A percentile compares a stretch with the other conserved stretches of the same genome.
phyloP scores from a whole-genome alignment of 768 basidiomycete genomes.

The Sistotremastrum suecicum region DNA sequence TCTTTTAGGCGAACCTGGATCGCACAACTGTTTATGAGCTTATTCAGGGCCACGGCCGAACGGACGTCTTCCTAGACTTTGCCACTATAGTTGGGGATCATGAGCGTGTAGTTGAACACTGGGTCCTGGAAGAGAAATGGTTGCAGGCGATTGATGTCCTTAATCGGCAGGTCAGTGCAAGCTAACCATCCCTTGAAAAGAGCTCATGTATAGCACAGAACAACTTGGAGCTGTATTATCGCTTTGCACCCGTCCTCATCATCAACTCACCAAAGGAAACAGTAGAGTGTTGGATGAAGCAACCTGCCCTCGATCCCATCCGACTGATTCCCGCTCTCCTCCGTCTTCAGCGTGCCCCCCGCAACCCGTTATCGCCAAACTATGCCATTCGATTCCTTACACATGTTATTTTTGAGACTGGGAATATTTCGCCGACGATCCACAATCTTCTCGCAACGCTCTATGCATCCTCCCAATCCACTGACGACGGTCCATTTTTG shows the following conservation, averaged over 20 bases:
- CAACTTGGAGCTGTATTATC: conserved; percentile 84
- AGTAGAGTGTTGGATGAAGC: conserved; percentile 85
- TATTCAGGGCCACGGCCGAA: conserved; percentile 85
- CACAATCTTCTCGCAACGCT: conserved; percentile 92
- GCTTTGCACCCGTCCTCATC: conserved; percentile 80
- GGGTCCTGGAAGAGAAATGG: conserved; percentile 90
- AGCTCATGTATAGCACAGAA: conserved; percentile 29
- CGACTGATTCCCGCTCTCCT: conserved; percentile 83
- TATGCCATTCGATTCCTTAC: conserved; percentile 86
- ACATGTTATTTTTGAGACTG: conserved; percentile 68
- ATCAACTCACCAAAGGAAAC: conserved; percentile 78
- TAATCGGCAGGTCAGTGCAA: conserved; percentile 58
- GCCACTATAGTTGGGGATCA: conserved; percentile 72
- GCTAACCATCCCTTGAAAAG: conserved; percentile 1
- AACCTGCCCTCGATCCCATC: conserved; percentile 62
- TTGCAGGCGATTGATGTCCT: conserved; percentile 78
- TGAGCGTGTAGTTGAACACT: conserved; percentile 79
- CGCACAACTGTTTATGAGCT: conserved; percentile 80
- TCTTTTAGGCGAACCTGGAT: conserved; percentile 65
- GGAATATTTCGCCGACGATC: conserved; percentile 70
- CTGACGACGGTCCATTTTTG: conserved; percentile 66
- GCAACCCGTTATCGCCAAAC: conserved; percentile 61
- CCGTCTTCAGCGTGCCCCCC: conserved; percentile 58
- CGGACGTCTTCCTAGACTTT: conserved; percentile 84
- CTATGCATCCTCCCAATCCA: conserved; percentile 41